Evolutionary conservation across 1,139 yeast species (phyloP).

Genomic region (Martiniozyma asiatica): DNA sequence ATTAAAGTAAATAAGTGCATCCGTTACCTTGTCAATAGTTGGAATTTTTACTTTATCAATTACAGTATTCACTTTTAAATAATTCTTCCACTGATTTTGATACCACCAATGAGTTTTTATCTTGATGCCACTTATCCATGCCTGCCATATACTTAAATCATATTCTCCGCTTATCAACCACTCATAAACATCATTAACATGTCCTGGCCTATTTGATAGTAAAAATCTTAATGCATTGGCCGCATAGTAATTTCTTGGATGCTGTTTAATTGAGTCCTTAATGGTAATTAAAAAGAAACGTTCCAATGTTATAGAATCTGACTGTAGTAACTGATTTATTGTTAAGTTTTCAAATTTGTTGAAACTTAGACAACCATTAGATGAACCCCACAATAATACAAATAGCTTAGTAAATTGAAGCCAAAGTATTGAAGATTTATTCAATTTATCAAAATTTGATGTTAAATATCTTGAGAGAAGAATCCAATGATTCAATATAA

Average conservation of each 20-base stretch:
- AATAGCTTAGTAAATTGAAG: neutral
- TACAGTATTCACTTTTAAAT: no score
- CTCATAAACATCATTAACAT: neutral
- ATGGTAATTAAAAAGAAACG: constrained; percentile 15
- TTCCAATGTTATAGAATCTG: neutral
- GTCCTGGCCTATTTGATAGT: constrained; percentile 8
- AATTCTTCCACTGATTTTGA: no score
- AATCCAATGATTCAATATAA: neutral
- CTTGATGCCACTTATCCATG: neutral
- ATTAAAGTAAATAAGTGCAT: no score
- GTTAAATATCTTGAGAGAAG: constrained; percentile 17
- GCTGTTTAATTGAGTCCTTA: constrained; percentile 25
- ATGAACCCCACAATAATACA: no score
- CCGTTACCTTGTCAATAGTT: neutral
- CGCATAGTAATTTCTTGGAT: constrained; percentile 35
- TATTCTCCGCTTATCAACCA: neutral
- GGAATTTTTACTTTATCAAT: no score
- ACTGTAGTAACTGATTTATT: no score
- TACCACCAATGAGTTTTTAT: no score
- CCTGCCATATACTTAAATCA: constrained; percentile 9
- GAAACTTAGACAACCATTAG: no score
- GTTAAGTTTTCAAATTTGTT: no score
- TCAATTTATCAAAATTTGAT: constrained; percentile 26
- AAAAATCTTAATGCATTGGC: constrained; percentile 29
- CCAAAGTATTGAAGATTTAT: constrained; percentile 27